Evolutionary conservation across 768 basidiomycete genomes (phyloP), one percentile per base, ranked within the genome.

Genomic region (Hortiboletus flavorubellus): DNA sequence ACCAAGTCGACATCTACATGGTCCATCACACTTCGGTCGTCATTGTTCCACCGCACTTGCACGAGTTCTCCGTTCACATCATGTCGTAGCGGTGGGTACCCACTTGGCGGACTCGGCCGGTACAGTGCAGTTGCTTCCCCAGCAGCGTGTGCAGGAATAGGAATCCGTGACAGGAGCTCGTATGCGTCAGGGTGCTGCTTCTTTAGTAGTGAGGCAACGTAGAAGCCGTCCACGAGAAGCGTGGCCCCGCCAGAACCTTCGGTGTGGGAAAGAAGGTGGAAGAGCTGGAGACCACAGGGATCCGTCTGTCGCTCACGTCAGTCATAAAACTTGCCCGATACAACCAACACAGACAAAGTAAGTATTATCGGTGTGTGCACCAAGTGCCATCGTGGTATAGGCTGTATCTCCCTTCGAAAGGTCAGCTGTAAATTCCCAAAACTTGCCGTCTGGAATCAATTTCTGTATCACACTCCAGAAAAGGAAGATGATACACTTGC

Each of bases 401-500:
- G 96, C 94, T 8, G 93, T 89, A 69, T 99, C 96, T 12, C 93
- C 93, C 63, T 88, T 93, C 16, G 87, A 85, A 21, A 95, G 78
- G 66, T 96, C 86, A 0, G 95, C 84, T 1, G 93, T 97, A 65
- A 98, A 96, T 65, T 98, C 93, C 95, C 96, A 99, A 72, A 98
- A 95, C 54, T 84, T 86, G 34, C 95, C 96, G 64, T 98, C 93
- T 94, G 46, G 2, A 53, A 66, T 54, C 10, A 71, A 18, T 21
- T 75, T 78, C 80, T 78, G 56, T 47, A 46, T 23, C 18, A 11
- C 33, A 34, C n/a, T 9, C 49, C 21, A 4, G 12, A 40, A 58
- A 51, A 16, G 56, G 56, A 55, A 59, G 14, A 11, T 5, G 5
- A 5, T 43, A 3, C 46, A 52, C 57, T 61, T 51, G 80, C 84